Percentiles rank a stretch among this genome's conserved stretches.
Evolutionary conservation across 805 yeast genomes (phyloP).

Genomic region (Trichomonascus vanleenenianus): DNA sequence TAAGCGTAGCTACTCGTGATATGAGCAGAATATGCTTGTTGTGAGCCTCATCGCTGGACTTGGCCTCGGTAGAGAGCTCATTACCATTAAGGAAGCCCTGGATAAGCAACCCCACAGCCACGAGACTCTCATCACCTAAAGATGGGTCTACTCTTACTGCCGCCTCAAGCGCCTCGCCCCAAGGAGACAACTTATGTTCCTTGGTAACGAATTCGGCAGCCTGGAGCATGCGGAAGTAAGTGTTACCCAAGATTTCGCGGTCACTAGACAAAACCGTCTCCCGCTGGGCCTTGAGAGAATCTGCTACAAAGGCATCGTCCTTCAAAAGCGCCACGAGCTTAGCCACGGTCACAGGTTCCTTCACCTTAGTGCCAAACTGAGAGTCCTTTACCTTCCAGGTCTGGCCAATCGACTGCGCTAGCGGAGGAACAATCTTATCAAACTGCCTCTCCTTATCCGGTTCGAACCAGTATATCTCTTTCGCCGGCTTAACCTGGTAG

Average conservation of each 20-base stretch:
- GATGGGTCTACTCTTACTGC: slow-evolving; percentile 12
- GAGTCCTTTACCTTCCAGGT: slow-evolving; percentile 11
- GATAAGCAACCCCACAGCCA: slow-evolving; percentile 21
- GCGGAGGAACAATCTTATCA: slow-evolving; percentile 14
- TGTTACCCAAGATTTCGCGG: slow-evolving; percentile 51
- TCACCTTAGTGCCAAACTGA: neutral
- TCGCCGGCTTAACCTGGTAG: slow-evolving; percentile 66
- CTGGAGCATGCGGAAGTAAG: slow-evolving; percentile 45
- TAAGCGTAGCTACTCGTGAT: slow-evolving; percentile 42
- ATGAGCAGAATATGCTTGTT: slow-evolving; percentile 34
- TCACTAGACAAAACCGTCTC: slow-evolving; percentile 21
- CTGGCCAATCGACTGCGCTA: slow-evolving; percentile 7
- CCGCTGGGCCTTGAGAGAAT: neutral
- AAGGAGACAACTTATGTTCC: slow-evolving; percentile 36
- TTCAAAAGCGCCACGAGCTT: neutral
- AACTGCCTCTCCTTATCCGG: slow-evolving; percentile 32
- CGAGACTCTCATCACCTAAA: slow-evolving; percentile 17
- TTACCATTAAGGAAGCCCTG: slow-evolving; percentile 20
- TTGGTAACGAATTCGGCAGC: slow-evolving; percentile 41
- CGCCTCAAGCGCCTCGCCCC: slow-evolving; percentile 43
- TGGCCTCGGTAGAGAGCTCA: slow-evolving; percentile 29
- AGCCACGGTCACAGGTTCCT: neutral
- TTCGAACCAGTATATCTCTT: slow-evolving; percentile 50
- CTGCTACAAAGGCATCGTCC: neutral
- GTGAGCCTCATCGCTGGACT: slow-evolving; percentile 17